Percentiles rank a stretch among this genome's conserved stretches.
Conservation (phyloP, 805 yeast genomes). For the Metahyphopichia silvanorum region DNA sequence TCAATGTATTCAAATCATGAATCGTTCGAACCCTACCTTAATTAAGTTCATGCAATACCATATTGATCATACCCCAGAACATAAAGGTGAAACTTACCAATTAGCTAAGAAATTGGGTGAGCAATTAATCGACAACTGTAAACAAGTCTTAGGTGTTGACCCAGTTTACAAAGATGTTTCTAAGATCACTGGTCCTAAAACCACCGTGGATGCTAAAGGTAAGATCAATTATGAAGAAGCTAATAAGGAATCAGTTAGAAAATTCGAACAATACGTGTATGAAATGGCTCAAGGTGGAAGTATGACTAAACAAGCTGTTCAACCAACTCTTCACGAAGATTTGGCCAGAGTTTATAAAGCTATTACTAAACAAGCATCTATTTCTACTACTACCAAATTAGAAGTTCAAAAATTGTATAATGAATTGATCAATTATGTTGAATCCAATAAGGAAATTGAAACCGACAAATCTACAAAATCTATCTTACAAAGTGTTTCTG, state of each 20-base stretch:
- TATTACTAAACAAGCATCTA: conserved; percentile 67
- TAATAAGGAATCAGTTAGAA: conserved; percentile 87
- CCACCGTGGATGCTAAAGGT: conserved; percentile 85
- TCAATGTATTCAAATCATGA: conserved; percentile 96
- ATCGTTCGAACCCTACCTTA: conserved; percentile 90
- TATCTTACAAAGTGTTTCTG: conserved; percentile 27
- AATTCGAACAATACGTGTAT: conserved; percentile 90
- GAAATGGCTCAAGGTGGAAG: conserved; percentile 97
- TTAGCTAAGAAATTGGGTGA: conserved; percentile 88
- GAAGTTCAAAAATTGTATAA: conserved; percentile 72
- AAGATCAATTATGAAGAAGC: conserved; percentile 80
- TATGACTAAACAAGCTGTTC: conserved; percentile 57
- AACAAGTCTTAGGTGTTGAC: conserved; percentile 70
- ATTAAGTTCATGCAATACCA: conserved; percentile 95
- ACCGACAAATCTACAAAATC: conserved; percentile 59
- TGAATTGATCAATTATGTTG: conserved; percentile 66
- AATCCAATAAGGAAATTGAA: conserved; percentile 67
- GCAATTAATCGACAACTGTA: conserved; percentile 93
- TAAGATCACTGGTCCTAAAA: conserved; percentile 93
- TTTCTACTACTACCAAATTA: conserved; percentile 57
- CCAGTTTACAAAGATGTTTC: conserved; percentile 96
- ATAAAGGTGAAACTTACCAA: conserved; percentile 87
- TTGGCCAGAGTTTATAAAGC: conserved; percentile 79
- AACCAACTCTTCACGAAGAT: conserved; percentile 83
- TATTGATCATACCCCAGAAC: conserved; percentile 76